Conservation (phyloP, 441 rosid species). For the Omphalea diandra region DNA sequence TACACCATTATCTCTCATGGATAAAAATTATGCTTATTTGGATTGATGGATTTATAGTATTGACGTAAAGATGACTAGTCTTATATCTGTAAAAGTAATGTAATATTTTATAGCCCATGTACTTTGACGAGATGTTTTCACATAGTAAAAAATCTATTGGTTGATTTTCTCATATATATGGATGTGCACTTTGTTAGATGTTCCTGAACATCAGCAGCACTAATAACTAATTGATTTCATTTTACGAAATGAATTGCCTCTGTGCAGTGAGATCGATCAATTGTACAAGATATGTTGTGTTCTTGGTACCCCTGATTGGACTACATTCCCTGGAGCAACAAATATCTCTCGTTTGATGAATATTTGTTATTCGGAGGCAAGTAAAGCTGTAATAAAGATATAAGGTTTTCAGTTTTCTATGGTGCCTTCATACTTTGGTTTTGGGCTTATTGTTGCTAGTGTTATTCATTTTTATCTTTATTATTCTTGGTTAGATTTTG, state of each 20-base stretch:
- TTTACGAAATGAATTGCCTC: constrained; percentile 20
- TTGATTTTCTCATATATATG: neutral
- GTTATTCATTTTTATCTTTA: constrained; percentile 18
- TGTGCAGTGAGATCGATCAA: constrained; percentile 88
- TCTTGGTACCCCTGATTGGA: constrained; percentile 76
- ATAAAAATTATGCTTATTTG: neutral
- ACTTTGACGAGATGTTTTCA: neutral
- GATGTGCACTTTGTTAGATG: neutral
- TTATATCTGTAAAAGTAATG: neutral
- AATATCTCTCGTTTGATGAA: constrained; percentile 61
- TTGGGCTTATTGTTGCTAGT: constrained; percentile 5
- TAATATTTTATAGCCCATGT: constrained; percentile 2
- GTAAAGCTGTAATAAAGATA: constrained; percentile 8
- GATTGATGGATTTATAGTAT: constrained; percentile 2
- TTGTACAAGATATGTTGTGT: constrained; percentile 90
- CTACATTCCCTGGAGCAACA: constrained; percentile 69
- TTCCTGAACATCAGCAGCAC: neutral
- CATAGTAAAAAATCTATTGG: neutral
- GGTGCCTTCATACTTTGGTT: neutral
- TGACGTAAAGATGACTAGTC: neutral
- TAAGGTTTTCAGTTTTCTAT: constrained; percentile 12
- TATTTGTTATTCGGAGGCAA: constrained; percentile 66
- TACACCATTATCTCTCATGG: neutral
- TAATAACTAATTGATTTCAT: constrained; percentile 1
- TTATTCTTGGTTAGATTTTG: constrained; percentile 44